Evolutionary conservation across 2,329 filamentous ascomycete species (phyloP).

Genomic region (Huntiella savannae): DNA sequence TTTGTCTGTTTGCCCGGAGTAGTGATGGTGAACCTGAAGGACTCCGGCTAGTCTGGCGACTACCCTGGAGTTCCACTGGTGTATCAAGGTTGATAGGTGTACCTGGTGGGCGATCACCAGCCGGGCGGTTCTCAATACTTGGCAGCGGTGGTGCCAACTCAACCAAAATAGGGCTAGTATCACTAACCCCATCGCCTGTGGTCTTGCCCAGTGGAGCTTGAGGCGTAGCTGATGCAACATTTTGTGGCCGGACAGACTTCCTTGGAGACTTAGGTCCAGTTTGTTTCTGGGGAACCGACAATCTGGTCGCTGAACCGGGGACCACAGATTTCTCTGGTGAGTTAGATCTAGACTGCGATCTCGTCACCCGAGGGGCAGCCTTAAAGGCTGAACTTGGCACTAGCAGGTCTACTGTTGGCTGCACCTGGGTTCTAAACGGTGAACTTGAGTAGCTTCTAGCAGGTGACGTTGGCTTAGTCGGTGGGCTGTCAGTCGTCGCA

Average conservation of each 20-base stretch:
- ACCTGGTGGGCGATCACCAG: background rate
- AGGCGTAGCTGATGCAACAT: constrained; percentile 4
- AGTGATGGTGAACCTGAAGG: constrained; percentile 10
- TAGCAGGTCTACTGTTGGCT: constrained; percentile 2
- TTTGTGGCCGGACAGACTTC: background rate
- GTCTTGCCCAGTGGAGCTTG: background rate
- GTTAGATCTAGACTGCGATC: constrained; percentile 6
- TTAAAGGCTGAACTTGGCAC: background rate
- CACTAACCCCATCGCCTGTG: background rate
- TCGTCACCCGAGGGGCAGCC: constrained; percentile 2
- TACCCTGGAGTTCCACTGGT: constrained; percentile 3
- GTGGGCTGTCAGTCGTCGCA: constrained; percentile 5
- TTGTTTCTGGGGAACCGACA: background rate
- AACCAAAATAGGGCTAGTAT: constrained; percentile 2
- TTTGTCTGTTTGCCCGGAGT: constrained; percentile 8
- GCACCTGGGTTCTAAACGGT: constrained; percentile 6
- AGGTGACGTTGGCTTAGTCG: constrained; percentile 3
- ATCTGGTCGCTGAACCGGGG: background rate
- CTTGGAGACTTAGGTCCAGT: constrained; percentile 6
- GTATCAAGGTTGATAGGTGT: constrained; percentile 11
- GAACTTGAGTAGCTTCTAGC: constrained; percentile 9
- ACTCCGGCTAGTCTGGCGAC: constrained; percentile 2
- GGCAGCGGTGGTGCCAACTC: background rate
- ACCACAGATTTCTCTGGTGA: constrained; percentile 7
- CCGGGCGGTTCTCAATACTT: background rate